Evolutionary conservation across 345 rosid genomes (phyloP).

Genomic region (Bruguiera parviflora): DNA sequence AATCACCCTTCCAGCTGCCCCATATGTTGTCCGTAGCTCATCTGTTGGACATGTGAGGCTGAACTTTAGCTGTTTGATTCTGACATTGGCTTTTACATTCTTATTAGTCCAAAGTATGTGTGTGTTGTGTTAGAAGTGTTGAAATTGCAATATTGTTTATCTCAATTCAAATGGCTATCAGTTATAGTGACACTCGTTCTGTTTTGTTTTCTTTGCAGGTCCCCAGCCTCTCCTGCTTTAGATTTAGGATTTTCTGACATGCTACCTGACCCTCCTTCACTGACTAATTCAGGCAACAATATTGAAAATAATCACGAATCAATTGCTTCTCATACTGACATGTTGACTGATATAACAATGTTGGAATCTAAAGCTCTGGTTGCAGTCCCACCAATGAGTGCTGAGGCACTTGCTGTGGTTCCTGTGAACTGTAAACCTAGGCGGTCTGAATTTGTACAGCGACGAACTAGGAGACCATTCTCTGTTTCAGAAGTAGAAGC

Average conservation of each 20-base stretch:
- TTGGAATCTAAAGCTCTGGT: conserved; percentile 71
- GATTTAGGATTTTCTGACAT: conserved; percentile 40
- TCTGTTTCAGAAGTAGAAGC: conserved; percentile 96
- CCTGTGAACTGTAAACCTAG: conserved; percentile 61
- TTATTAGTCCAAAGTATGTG: no score
- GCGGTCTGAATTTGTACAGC: conserved; percentile 75
- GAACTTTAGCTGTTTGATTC: no score
- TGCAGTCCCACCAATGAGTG: conserved; percentile 46
- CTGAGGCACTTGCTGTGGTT: conserved; percentile 59
- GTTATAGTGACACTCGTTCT: background rate
- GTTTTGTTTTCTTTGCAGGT: conserved; percentile 42
- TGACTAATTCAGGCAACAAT: conserved; percentile 25
- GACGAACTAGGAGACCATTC: conserved; percentile 96
- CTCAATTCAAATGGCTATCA: no score
- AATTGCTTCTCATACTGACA: conserved; percentile 39
- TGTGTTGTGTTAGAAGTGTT: no score
- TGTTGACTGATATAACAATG: conserved; percentile 41
- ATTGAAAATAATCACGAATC: conserved; percentile 45
- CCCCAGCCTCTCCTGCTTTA: conserved; percentile 32
- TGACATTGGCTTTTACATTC: no score
- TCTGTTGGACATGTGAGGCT: no score
- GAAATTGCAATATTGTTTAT: no score
- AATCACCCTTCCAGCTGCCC: no score
- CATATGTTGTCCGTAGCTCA: no score
- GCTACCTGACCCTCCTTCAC: conserved; percentile 32